A percentile compares a stretch with the other conserved stretches of the same genome.
Conservation (phyloP, 2,329 filamentous ascomycete species). For the Xylaria sp. region DNA sequence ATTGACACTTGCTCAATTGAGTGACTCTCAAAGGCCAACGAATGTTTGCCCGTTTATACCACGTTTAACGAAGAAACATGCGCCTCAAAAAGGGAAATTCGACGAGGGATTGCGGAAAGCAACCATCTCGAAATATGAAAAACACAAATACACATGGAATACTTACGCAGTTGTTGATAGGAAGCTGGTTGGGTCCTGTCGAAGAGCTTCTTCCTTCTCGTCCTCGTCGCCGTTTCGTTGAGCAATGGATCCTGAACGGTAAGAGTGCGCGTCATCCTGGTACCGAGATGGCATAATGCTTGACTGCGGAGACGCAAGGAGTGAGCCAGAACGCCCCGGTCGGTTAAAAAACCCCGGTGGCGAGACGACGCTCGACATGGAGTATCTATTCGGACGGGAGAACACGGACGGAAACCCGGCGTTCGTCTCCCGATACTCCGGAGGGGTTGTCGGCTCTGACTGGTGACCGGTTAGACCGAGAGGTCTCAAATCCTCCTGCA, state of each 20-base stretch:
- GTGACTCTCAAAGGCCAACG: neutral
- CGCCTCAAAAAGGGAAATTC: neutral
- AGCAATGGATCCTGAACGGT: slow-evolving; percentile 79
- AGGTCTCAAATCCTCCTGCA: slow-evolving; percentile 69
- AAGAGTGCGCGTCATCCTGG: slow-evolving; percentile 63
- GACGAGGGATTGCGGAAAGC: neutral
- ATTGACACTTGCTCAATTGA: neutral
- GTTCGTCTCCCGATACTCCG: slow-evolving; percentile 73
- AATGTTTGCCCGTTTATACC: neutral
- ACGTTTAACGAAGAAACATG: neutral
- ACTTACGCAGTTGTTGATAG: slow-evolving; percentile 77
- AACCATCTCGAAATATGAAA: neutral
- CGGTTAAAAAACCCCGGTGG: slow-evolving; percentile 71
- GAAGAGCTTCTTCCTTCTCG: slow-evolving; percentile 72
- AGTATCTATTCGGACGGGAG: slow-evolving; percentile 81
- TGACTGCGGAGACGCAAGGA: slow-evolving; percentile 71
- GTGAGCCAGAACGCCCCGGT: slow-evolving; percentile 69
- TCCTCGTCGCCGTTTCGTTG: slow-evolving; percentile 88
- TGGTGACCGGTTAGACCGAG: slow-evolving; percentile 63
- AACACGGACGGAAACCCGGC: slow-evolving; percentile 73
- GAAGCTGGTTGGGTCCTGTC: slow-evolving; percentile 64
- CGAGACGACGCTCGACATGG: slow-evolving; percentile 79
- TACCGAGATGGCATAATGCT: slow-evolving; percentile 54
- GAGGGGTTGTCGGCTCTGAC: slow-evolving; percentile 92
- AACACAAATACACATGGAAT: slow-evolving; percentile 7